Evolutionary conservation across 108 stramenopile genomes (phyloP), one percentile per base, ranked within the genome.

Genomic region (Cylindrotheca fusiformis): DNA sequence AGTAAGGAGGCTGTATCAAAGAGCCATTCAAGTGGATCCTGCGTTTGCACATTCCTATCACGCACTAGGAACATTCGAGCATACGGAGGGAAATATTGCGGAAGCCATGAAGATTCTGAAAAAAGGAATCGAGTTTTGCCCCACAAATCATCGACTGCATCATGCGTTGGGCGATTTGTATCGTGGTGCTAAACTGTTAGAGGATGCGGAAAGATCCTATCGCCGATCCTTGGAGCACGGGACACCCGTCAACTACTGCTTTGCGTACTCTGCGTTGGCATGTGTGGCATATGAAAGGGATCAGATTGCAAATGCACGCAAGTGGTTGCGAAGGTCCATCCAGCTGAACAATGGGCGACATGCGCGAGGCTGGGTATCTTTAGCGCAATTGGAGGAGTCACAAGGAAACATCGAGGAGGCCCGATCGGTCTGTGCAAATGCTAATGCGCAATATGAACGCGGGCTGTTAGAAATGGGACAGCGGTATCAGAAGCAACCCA

Each of bases 81-180:
- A 87, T 52, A 68, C 77, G 26, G 32, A 79, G 32, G 91, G 87
- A 22, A 82, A 81, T 26, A 82, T 92, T 51, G 80, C 81, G 1
- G 55, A 45, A 23, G 87, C 91, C 51, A 76, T 81, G 67, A 67
- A 78, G 30, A 75, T 87, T 20, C 55, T 92, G 24, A 76, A 87
- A 49, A 48, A 61, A 31, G 91, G 91, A 1, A 32, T 92, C 20
- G 58, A 76, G 51, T 62, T 77, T 50, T 81, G 81, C 56, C 87
- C 86, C 2, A 61, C 68, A 18, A 87, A 87, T 50, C 91, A 92
- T 77, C 76, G 87, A 58, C 52, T 92, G 49, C 77, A 85, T 69
- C 91, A 92, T 67, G 91, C 91, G 2, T 60, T 86, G 24, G 91
- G 91, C 17, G 87, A 87, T 71, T 31, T 92, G 1, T 89, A 87